Evolutionary conservation across 2,329 filamentous ascomycete species (phyloP), one percentile per base, ranked within the genome.

Genomic region (Hypoxylon sp.): DNA sequence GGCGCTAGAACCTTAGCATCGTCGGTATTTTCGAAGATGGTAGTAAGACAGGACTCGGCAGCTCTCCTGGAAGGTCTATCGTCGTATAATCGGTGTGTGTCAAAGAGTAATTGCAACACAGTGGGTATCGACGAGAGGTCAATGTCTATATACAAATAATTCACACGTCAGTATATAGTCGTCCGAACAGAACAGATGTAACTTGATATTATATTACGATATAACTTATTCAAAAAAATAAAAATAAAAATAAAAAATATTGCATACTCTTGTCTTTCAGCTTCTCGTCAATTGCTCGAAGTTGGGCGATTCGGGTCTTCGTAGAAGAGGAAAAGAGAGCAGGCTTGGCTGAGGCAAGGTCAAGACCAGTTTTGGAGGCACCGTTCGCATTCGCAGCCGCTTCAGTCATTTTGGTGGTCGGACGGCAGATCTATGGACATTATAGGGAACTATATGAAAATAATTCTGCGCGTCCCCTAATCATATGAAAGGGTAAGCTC

Each of bases 31-130:
- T 79, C 79, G 51, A 92, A 78, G 60, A 93, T 78, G 41, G 84
- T 79, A 58, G 79, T 75, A 48, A 99, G 79, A 69, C 92, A 96
- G 73, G 82, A 79, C 70, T 96, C 89, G 21, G 91, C 91, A 26
- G 90, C 91, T 63, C 86, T 81, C 62, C 94, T 84, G 32, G 94
- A 97, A 59, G 83, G 77, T 64, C 92, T 86, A 73, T 99, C 94
- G 71, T 86, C 76, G 72, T 97, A 99, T 63, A 89, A 84, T 55
- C 90, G 83, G 68, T 97, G 91, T 41, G 92, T 97, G 69, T 85
- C 84, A 74, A 97, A 93, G 21, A 99, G 82, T 23, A 91, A 76
- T 55, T 84, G 80, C 57, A 96, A 75, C 42, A 94, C 71, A 51
- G 72, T 69, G 40, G 78, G 73, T 46, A 83, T 73, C 42, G 79